Evolutionary conservation across 2,329 filamentous ascomycete genomes (phyloP).

Genomic region (Colletotrichum sojae): DNA sequence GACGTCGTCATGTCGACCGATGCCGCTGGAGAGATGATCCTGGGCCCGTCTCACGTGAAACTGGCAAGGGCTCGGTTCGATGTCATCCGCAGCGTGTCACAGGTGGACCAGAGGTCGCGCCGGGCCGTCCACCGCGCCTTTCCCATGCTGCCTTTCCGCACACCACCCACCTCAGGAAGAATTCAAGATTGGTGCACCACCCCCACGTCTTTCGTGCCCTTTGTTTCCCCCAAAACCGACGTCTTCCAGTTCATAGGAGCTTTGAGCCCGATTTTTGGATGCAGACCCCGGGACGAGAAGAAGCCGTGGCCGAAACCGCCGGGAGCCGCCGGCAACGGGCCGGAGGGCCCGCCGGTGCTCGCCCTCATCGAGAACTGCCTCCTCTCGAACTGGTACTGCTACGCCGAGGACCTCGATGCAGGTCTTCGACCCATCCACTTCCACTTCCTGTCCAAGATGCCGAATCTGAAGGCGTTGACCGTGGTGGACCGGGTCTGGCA

Average conservation of each 20-base stretch:
- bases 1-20: not conserved
- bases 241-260: too few relatives aligned
- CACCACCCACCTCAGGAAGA: too few relatives aligned
- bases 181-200: not conserved
- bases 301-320: too few relatives aligned
- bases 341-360: too few relatives aligned
- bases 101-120: not conserved
- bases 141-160: not conserved
- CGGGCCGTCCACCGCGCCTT: not conserved
- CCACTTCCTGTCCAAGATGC: not conserved
- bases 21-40: not conserved
- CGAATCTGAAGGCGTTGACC: not conserved
- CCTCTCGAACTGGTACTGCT: not conserved
- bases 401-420: too few relatives aligned
- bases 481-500: not conserved
- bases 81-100: not conserved
- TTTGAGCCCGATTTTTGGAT: too few relatives aligned
- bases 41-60: not conserved
- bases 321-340: too few relatives aligned
- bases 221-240: too few relatives aligned
- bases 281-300: too few relatives aligned
- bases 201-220: too few relatives aligned
- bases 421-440: not conserved
- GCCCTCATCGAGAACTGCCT: too few relatives aligned
- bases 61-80: not conserved